Evolutionary conservation across 2,329 filamentous ascomycete species (phyloP).

Genomic region (Phoma sp.): DNA sequence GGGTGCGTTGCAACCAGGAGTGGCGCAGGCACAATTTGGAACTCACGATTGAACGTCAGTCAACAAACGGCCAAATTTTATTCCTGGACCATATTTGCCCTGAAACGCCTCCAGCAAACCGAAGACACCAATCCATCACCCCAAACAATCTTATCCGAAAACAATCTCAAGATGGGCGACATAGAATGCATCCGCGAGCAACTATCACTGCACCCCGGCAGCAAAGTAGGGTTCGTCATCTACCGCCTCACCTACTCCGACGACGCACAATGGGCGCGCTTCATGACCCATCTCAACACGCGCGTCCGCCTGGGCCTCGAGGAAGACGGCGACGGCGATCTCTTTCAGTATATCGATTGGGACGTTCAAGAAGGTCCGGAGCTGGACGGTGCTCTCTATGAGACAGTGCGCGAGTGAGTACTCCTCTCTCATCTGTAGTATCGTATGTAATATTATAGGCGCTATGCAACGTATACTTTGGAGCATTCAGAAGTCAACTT

Average conservation of each 20-base stretch:
- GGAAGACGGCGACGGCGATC: slow-evolving; percentile 3
- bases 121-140: background rate
- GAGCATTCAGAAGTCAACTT: no score
- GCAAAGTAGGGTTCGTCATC: slow-evolving; percentile 15
- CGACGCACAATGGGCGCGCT: slow-evolving; percentile 14
- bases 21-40: no score
- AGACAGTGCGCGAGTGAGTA: no score
- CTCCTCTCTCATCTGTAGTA: no score
- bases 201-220: slow-evolving; percentile 1
- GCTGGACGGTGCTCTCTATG: slow-evolving; percentile 8
- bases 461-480: no score
- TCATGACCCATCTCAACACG: slow-evolving; percentile 15
- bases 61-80: no score
- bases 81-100: background rate
- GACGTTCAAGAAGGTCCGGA: slow-evolving; percentile 14
- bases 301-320: slow-evolving; percentile 12
- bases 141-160: no score
- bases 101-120: background rate
- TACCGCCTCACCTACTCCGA: slow-evolving; percentile 19
- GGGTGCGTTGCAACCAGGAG: no score
- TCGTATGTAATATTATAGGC: no score
- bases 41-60: no score
- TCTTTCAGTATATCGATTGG: slow-evolving; percentile 14
- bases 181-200: slow-evolving; percentile 1
- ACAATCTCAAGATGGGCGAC: slow-evolving; percentile 1